Conservation (phyloP, 2,329 filamentous ascomycete species). For the Macrophomina phaseolina region DNA sequence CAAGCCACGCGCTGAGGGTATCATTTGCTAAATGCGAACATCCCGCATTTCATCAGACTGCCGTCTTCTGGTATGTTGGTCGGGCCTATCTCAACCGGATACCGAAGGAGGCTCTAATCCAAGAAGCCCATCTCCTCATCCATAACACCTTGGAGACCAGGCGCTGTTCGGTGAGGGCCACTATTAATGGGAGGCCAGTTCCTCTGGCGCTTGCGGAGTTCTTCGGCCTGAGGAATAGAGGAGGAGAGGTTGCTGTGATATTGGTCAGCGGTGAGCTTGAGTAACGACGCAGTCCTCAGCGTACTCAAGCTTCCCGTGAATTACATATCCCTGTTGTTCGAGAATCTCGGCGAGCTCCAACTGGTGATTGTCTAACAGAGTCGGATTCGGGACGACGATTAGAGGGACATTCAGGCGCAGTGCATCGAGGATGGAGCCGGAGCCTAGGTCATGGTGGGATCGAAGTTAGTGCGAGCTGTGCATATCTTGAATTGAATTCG, state of each 20-base stretch:
- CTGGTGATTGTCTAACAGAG: conserved; percentile 88
- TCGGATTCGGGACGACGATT: conserved; percentile 87
- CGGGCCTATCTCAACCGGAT: background rate
- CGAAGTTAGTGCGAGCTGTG: too few species aligned
- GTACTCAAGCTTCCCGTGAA: conserved; percentile 72
- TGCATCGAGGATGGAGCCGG: conserved; percentile 86
- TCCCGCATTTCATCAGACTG: too few species aligned
- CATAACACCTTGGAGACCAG: conserved; percentile 57
- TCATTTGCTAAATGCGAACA: too few species aligned
- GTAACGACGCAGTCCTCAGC: conserved; percentile 31
- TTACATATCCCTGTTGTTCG: conserved; percentile 74
- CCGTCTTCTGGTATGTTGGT: too few species aligned
- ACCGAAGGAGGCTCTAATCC: conserved; percentile 44
- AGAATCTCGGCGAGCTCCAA: conserved; percentile 82
- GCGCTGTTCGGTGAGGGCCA: conserved; percentile 48
- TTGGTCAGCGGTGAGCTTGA: background rate
- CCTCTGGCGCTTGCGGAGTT: conserved; percentile 49
- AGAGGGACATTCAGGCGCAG: conserved; percentile 75
- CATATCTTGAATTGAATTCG: too few species aligned
- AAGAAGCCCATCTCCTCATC: conserved; percentile 64
- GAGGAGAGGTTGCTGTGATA: conserved; percentile 51
- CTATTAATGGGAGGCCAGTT: conserved; percentile 59
- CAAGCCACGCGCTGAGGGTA: too few species aligned
- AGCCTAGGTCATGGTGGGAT: conserved; percentile 61
- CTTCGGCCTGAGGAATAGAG: conserved; percentile 57